A percentile compares a stretch with the other conserved stretches of the same genome.
phyloP scores from a whole-genome alignment of 2,329 filamentous ascomycete genomes.

The Helminthosporium solani region DNA sequence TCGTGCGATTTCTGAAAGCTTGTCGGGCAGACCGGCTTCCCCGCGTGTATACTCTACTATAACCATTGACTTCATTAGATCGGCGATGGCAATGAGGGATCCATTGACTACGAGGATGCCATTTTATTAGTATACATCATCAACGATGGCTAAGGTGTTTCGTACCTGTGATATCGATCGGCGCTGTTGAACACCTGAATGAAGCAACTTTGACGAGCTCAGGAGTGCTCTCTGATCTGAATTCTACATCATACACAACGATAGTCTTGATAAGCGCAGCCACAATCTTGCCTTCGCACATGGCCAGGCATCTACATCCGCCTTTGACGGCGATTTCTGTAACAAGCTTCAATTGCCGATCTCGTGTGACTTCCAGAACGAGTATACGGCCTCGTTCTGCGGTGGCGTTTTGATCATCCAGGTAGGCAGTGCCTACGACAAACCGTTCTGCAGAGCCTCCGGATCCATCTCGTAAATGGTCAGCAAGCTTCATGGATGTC shows the following conservation, averaged over 20 bases:
- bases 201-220: slow-evolving; percentile 69
- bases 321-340: slow-evolving; percentile 71
- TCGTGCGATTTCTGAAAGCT: slow-evolving; percentile 71
- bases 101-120: slow-evolving; percentile 54
- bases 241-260: slow-evolving; percentile 59
- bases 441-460: slow-evolving; percentile 70
- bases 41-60: slow-evolving; percentile 70
- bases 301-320: slow-evolving; percentile 74
- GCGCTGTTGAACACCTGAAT: slow-evolving; percentile 80
- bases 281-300: slow-evolving; percentile 73
- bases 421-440: slow-evolving; percentile 83
- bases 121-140: background rate
- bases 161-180: slow-evolving; percentile 68
- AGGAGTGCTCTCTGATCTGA: slow-evolving; percentile 55
- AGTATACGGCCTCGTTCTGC: slow-evolving; percentile 72
- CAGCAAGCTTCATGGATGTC: background rate
- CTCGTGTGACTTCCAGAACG: slow-evolving; percentile 76
- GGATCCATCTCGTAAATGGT: slow-evolving; percentile 43
- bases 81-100: slow-evolving; percentile 77
- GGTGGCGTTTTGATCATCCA: slow-evolving; percentile 60
- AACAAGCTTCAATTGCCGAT: slow-evolving; percentile 71
- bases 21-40: slow-evolving; percentile 58
- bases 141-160: background rate
- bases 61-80: slow-evolving; percentile 90
- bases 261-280: slow-evolving; percentile 86